phyloP scores from a whole-genome alignment of 2,329 filamentous ascomycete genomes.

The Colletotrichum brevisporum region DNA sequence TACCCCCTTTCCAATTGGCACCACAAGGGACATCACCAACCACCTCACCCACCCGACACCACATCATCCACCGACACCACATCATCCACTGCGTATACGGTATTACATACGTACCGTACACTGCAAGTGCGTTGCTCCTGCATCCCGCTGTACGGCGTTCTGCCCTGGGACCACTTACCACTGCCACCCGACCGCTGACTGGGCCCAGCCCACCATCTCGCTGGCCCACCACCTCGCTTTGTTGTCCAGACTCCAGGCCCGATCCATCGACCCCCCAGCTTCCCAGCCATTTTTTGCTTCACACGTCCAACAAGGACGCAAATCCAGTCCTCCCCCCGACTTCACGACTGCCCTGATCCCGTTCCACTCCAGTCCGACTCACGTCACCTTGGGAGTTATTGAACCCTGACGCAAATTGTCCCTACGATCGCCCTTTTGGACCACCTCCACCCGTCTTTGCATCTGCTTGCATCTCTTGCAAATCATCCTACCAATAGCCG shows the following conservation, averaged over 20 bases:
- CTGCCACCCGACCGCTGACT: conserved; percentile 29
- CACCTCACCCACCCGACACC: conserved; percentile 23
- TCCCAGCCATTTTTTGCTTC: conserved; percentile 41
- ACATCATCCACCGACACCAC: conserved; percentile 34
- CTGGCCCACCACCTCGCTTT: conserved; percentile 36
- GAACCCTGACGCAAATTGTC: conserved; percentile 33
- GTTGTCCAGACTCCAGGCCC: conserved; percentile 37
- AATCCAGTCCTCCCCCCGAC: conserved; percentile 38
- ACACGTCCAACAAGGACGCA: conserved; percentile 37
- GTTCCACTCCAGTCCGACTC: conserved; percentile 23
- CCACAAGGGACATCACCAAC: conserved; percentile 34
- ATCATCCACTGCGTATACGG: conserved; percentile 22
- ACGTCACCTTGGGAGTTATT: conserved; percentile 36
- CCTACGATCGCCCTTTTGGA: conserved; percentile 31
- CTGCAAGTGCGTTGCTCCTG: conserved; percentile 23
- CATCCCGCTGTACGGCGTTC: conserved; percentile 6
- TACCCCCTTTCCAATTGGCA: not conserved
- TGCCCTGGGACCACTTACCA: conserved; percentile 7
- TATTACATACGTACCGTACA: too few relatives aligned
- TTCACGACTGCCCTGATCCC: conserved; percentile 36
- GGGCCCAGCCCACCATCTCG: conserved; percentile 36
- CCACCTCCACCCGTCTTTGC: conserved; percentile 36
- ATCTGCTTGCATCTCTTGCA: conserved; percentile 39
- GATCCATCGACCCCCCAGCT: conserved; percentile 39
- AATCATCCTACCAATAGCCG: conserved; percentile 38